Percentiles rank a stretch among this genome's conserved stretches.
Conservation (phyloP, 2,329 filamentous ascomycete genomes). For the Talaromyces sp. region DNA sequence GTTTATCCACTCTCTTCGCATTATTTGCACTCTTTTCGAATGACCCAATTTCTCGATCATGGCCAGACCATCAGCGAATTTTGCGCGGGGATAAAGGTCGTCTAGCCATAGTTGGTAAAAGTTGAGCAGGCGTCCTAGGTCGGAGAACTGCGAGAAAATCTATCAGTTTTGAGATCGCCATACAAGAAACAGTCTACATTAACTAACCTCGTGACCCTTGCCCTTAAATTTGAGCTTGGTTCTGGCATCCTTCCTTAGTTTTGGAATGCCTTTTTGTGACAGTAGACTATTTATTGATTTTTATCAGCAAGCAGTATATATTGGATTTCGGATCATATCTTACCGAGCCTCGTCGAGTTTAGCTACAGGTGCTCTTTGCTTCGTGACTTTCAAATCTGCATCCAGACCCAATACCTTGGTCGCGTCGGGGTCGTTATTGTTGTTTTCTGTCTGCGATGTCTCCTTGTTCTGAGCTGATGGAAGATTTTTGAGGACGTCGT, state of each 20-base stretch:
- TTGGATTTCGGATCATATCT: slow-evolving; percentile 7
- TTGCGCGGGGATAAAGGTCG: slow-evolving; percentile 89
- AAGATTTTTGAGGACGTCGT: slow-evolving; percentile 45
- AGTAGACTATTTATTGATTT: slow-evolving; percentile 57
- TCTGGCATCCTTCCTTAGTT: slow-evolving; percentile 65
- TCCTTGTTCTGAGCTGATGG: slow-evolving; percentile 22
- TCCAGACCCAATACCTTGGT: slow-evolving; percentile 62
- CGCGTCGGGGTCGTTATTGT: slow-evolving; percentile 8
- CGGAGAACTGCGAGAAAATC: slow-evolving; percentile 60
- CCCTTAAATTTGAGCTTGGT: slow-evolving; percentile 74
- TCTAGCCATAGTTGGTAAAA: slow-evolving; percentile 97
- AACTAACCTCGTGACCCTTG: slow-evolving; percentile 78
- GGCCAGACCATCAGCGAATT: slow-evolving; percentile 78
- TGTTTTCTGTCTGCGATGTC: slow-evolving; percentile 1
- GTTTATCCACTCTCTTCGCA: slow-evolving; percentile 77
- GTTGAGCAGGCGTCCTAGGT: slow-evolving; percentile 73
- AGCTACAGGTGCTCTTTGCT: slow-evolving; percentile 68
- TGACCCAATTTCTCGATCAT: slow-evolving; percentile 95
- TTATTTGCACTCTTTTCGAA: slow-evolving; percentile 68
- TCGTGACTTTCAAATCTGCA: slow-evolving; percentile 75
- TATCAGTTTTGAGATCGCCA: background rate
- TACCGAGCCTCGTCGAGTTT: slow-evolving; percentile 82
- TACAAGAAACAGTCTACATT: background rate
- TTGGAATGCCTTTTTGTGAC: slow-evolving; percentile 76
- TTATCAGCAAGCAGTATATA: background rate